These are phyloP conservation scores for Sabuloglossum arenarium DNA, from an alignment of 495 filamentous ascomycete species.

Conservation along the genomic window DNA sequence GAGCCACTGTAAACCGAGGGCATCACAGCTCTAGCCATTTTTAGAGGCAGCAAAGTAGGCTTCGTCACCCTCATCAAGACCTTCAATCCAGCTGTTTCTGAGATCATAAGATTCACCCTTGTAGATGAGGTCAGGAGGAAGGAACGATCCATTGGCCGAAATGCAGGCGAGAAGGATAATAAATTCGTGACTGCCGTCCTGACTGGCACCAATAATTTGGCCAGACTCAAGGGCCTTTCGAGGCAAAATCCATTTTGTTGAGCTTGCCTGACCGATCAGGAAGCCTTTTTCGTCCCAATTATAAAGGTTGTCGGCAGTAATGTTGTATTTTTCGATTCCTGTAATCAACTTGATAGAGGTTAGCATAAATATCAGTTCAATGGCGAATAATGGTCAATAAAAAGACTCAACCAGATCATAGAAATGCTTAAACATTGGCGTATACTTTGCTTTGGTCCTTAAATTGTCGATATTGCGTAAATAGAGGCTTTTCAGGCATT, in stretches of 20 bases:
- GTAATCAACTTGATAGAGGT: too few species aligned
- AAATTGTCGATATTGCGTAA: neutral
- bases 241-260: neutral
- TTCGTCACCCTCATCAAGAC: neutral
- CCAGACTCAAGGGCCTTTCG: too few species aligned
- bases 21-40: slow-evolving; percentile 8
- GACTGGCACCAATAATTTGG: neutral
- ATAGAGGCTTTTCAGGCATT: neutral
- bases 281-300: slow-evolving; percentile 15
- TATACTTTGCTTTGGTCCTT: neutral
- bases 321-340: slow-evolving; percentile 9
- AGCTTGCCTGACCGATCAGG: slow-evolving; percentile 5
- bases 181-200: slow-evolving; percentile 7
- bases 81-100: slow-evolving; percentile 7
- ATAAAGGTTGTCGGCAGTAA: slow-evolving; percentile 8
- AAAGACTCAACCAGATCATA: too few species aligned
- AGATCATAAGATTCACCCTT: slow-evolving; percentile 1
- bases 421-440: too few species aligned
- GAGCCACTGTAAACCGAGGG: slow-evolving; percentile 8
- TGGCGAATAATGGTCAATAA: neutral
- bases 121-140: slow-evolving; percentile 9
- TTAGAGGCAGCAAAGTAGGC: slow-evolving; percentile 5
- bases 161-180: slow-evolving; percentile 8
- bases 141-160: slow-evolving; percentile 6
- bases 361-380: too few species aligned